Evolutionary conservation across 202 grass and related monocot species (phyloP), one percentile per base, ranked within the genome.

Genomic region (Miscanthus sacchariflorus): DNA sequence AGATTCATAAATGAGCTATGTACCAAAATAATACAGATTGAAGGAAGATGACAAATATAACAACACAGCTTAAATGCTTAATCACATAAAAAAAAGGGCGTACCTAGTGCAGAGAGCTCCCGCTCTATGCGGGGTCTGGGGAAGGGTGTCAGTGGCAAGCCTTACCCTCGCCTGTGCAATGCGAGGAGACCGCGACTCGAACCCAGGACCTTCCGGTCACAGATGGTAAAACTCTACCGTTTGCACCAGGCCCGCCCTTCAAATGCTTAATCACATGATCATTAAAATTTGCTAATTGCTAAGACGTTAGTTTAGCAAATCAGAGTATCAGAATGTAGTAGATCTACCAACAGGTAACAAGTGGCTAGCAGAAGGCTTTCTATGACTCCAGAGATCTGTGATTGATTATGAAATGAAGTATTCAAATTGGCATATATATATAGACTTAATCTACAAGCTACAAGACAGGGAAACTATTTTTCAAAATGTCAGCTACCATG

Each of bases 371-470:
- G 39, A 76, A 21, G 69, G 66, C 79, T 36, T 74, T 74, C 33
- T 23, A 64, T 50, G 43, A 49, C 28, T 38, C 24, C 46, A 35
- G 44, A 75, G 46, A n/a, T 23, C 12, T 30, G 28, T 42, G 21
- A 7, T 89, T 0, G 25, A 74, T 64, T 80, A 18, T 27, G 28
- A 56, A 73, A 68, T 46, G 58, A 67, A 83, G 56, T 70, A 80
- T 84, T 30, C 69, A 74, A 75, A 84, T 17, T 38, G 1, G 36
- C 1, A 10, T 38, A 76, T 75, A 69, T 3, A 76, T 30, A 30
- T 30, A 30, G 28, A 30, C 24, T 24, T 66, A 35, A 44, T 9
- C 11, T 70, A 78, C 19, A 68, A 5, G 67, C 6, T 45, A 80
- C 4, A 65, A 74, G 35, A 19, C 68, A 70, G 0, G 17, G 30